Evolutionary conservation across 2,329 filamentous ascomycete species (phyloP).

Genomic region (Sclerotinia minor): DNA sequence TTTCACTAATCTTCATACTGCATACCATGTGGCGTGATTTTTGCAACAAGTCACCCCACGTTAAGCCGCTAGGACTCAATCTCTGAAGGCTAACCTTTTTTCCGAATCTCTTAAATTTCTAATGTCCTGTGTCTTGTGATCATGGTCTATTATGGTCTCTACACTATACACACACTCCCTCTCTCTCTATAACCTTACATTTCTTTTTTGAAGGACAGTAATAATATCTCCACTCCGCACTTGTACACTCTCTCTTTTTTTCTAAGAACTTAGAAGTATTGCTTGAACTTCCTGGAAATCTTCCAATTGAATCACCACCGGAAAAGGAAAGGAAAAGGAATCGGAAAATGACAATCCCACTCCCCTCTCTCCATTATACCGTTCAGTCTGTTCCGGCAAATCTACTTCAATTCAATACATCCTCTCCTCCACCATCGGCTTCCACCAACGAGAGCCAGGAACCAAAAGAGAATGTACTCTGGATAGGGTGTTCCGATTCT

Average conservation of each 20-base stretch:
- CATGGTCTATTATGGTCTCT: neutral
- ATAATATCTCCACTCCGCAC: neutral
- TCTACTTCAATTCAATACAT: neutral
- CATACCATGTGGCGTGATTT: constrained; percentile 27
- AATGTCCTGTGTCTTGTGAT: constrained; percentile 12
- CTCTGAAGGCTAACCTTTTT: neutral
- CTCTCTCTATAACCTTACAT: neutral
- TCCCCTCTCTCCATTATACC: constrained; percentile 16
- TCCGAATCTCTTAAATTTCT: neutral
- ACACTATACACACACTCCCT: neutral
- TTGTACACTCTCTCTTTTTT: neutral
- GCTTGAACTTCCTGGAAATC: neutral
- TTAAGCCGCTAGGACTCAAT: constrained; percentile 9
- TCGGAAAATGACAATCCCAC: constrained; percentile 17
- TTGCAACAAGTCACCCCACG: constrained; percentile 19
- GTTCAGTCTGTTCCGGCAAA: constrained; percentile 10
- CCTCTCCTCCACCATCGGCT: constrained; percentile 10
- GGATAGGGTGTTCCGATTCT: constrained; percentile 69
- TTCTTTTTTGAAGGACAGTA: neutral
- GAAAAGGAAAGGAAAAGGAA: neutral
- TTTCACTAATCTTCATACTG: neutral
- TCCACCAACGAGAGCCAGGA: neutral
- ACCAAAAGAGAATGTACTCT: constrained; percentile 53
- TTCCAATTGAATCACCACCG: neutral
- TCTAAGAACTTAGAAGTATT: neutral